phyloP scores from a whole-genome alignment of 2,329 filamentous ascomycete species.

The Arthroderma uncinatum region DNA sequence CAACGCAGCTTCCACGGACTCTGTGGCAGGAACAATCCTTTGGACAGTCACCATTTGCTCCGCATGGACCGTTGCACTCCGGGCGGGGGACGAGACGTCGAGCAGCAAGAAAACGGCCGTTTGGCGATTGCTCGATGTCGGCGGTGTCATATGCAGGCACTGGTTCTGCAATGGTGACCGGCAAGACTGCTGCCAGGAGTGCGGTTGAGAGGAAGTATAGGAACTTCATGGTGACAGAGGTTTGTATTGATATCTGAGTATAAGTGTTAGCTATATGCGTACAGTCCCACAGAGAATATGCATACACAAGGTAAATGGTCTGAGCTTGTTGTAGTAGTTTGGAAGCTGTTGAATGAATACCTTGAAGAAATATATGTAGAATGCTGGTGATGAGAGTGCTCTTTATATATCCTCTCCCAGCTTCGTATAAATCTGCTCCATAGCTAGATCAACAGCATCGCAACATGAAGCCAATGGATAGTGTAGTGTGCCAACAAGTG shows the following conservation, averaged over 20 bases:
- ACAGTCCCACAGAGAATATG: background rate
- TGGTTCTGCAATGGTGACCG: background rate
- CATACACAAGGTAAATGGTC: background rate
- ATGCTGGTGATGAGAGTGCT: background rate
- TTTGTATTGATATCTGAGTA: background rate
- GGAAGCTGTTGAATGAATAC: background rate
- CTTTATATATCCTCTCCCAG: background rate
- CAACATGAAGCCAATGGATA: background rate
- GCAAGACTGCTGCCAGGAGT: background rate
- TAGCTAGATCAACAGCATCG: background rate
- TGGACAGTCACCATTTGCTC: background rate
- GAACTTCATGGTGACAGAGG: background rate
- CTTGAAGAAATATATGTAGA: background rate
- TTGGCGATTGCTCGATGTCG: background rate
- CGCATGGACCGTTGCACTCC: background rate
- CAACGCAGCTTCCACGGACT: conserved; percentile 2
- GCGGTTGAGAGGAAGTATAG: background rate
- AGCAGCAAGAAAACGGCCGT: background rate
- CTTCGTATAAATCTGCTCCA: background rate
- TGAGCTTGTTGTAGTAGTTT: background rate
- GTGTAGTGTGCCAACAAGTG: background rate
- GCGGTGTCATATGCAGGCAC: background rate
- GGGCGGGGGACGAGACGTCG: background rate
- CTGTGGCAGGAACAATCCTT: background rate
- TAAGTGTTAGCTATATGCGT: background rate